phyloP scores from a whole-genome alignment of 768 basidiomycete species.

The Mycena venus region DNA sequence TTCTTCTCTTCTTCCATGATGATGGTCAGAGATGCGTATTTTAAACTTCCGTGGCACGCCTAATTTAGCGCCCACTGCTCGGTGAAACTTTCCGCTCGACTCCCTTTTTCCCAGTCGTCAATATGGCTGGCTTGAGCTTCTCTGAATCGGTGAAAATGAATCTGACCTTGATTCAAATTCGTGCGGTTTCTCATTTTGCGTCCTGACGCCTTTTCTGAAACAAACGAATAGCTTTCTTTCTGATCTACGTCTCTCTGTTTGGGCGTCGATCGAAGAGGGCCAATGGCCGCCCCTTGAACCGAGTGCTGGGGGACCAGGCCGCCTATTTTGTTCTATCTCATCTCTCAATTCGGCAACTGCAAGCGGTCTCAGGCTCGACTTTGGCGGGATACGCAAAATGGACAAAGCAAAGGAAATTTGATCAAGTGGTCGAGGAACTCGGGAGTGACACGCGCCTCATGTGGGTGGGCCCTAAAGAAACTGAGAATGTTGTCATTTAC shows the following conservation, averaged over 20 bases:
- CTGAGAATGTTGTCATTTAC: conserved; percentile 11
- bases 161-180: conserved; percentile 10
- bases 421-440: background rate
- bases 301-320: background rate
- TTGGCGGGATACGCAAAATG: conserved; percentile 8
- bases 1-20: too few species aligned
- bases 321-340: conserved; percentile 9
- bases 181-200: background rate
- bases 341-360: conserved; percentile 17
- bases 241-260: conserved; percentile 1
- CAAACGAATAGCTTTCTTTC: background rate
- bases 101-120: background rate
- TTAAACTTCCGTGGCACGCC: too few species aligned
- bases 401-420: background rate
- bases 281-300: conserved; percentile 11
- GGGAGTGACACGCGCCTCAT: background rate
- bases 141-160: background rate
- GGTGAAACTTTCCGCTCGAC: background rate
- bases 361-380: conserved; percentile 11
- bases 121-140: background rate
- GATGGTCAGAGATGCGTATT: too few species aligned
- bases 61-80: too few species aligned
- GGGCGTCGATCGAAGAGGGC: conserved; percentile 18
- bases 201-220: background rate
- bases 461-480: conserved; percentile 13